Evolutionary conservation across 345 rosid species (phyloP).

Genomic region (Linum usitatissimum): DNA sequence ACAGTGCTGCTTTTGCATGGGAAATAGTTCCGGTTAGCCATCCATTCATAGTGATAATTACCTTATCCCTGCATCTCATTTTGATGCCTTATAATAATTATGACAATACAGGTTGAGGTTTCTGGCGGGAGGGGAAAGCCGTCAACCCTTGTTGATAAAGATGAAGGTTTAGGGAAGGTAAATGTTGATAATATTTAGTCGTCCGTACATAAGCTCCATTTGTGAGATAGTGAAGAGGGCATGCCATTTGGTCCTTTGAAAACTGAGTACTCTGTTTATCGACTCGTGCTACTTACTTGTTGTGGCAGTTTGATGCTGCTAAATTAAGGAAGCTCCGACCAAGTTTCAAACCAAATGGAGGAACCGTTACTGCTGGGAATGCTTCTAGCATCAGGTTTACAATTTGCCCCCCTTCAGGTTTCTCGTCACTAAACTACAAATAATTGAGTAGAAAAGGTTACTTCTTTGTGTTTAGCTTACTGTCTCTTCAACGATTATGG

Average conservation of each 20-base stretch:
- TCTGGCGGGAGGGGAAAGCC: conserved; percentile 90
- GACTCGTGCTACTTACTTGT: conserved; percentile 9
- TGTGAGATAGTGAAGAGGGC: background rate
- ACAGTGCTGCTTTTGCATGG: conserved; percentile 74
- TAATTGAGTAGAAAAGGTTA: background rate
- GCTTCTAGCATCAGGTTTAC: conserved; percentile 93
- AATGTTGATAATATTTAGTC: background rate
- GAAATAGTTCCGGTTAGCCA: conserved; percentile 78
- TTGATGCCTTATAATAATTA: conserved; percentile 11
- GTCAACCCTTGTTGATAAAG: conserved; percentile 68
- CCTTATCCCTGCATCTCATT: conserved; percentile 4
- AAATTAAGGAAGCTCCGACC: conserved; percentile 91
- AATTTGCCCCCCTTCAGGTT: background rate
- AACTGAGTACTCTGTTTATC: background rate
- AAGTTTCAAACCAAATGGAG: conserved; percentile 88
- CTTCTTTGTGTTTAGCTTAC: background rate
- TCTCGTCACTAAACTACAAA: background rate
- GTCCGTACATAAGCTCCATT: background rate
- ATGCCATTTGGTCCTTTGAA: background rate
- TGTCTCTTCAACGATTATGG: background rate
- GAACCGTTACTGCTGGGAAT: conserved; percentile 92
- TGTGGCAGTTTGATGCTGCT: conserved; percentile 70
- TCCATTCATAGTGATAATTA: conserved; percentile 6
- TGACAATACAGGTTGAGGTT: conserved; percentile 64
- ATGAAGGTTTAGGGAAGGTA: conserved; percentile 97